Evolutionary conservation across 1,139 yeast species (phyloP), one percentile per base, ranked within the genome.

Genomic region (Barnettozyma hawaiiensis): DNA sequence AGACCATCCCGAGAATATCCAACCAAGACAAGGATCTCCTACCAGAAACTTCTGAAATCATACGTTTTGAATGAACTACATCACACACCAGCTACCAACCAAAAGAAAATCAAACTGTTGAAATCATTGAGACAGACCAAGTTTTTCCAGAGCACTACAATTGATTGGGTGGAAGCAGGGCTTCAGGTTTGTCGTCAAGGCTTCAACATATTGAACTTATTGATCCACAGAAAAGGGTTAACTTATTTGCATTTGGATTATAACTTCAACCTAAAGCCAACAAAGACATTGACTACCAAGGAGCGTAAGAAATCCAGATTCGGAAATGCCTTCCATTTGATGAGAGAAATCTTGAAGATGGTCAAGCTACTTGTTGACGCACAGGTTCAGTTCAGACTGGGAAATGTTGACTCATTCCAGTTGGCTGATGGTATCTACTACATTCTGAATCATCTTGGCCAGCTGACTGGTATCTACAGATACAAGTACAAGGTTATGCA

Each of bases 151-250:
- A 84, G 85, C 56, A 92, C 98, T 0, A 75, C 89, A 0, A 81
- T 92, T 40, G 98, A 92, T 61, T 94, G 99, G 99, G 94, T 92
- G 1, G 99, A 94, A 61, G 98, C 97, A 1, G 98, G 97, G 22
- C 66, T 92, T 43, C 98, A 92, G 62, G 79, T 94, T 2, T 85
- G 96, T 57, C 75, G 81, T 29, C 99, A 94, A 62, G 98, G 98
- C 1, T 86, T 83, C 61, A 90, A 89, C 53, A 90, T 92, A 96
- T 71, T 94, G 36, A 92, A 90, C 59, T 67, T 94, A 31, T 67
- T 94, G 51, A 87, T 94, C 37, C 98, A 94, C 62, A 76, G 90
- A 57, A 83, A 86, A 56, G 98, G 98, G 0, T 68, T 94, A 29
- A 89, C 97, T 0, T 94, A 89, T 58, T 67, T 94, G 47, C 99